Evolutionary conservation across 495 filamentous ascomycete genomes (phyloP), one percentile per base, ranked within the genome.

Genomic region (Talaromyces proteolyticus): DNA sequence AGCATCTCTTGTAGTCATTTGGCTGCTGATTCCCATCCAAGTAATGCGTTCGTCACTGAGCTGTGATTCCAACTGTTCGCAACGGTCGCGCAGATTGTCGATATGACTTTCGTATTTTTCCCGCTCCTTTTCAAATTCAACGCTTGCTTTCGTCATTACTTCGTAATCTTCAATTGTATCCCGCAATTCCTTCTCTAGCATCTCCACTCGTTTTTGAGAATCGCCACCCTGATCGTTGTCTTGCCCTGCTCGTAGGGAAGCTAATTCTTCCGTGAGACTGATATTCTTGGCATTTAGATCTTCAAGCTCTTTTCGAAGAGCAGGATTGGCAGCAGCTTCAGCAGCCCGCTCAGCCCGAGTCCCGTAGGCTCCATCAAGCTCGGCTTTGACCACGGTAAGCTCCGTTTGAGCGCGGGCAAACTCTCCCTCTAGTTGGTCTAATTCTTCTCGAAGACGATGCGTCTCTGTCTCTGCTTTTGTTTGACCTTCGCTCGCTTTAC

Each of bases 341-440:
- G 87, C 87, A 4, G 88, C 89, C 19, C 89, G 82, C 63, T 93
- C 74, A 36, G 84, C 79, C 48, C 88, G 74, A 8, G 80, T 80
- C 22, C 89, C 93, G 60, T 96, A 95, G 17, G 93, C 92, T 47
- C 89, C 88, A 59, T 98, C 93, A 26, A 97, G 85, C 70, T 98
- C 93, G 4, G 93, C 93, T 64, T 87, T 89, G 49, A 87, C 87
- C 67, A 98, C 81, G 42, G 91, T 91, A 50, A 95, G 73, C 60
- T 97, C 93, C 34, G 91, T 97, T 50, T 90, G 89, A 42, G 94
- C 73, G 49, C 89, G 82, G 42, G 91, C 87, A 50, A 96, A 76
- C 65, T 93, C 88, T 55, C 81, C 77, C 60, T 94, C 91, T 45
- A 94, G 74, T 23, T 79, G 73, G 11, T 85, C 77, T 62, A 93